Evolutionary conservation across 106 monocot species (phyloP).

Genomic region (Triglochin maritima): DNA sequence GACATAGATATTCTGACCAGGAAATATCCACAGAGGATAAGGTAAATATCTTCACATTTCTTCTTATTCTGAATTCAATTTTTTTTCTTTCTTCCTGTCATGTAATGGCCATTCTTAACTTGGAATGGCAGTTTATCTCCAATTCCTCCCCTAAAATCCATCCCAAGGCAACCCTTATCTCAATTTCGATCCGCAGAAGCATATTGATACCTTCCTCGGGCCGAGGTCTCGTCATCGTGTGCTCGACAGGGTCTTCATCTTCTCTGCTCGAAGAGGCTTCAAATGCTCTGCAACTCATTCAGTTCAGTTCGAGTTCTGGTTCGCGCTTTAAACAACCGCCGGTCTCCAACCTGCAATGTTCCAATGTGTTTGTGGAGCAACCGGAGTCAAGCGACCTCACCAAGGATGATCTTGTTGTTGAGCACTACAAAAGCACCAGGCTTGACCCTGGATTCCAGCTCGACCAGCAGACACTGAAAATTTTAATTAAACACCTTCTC

Average conservation of each 20-base stretch:
- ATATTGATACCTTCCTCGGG: slow-evolving; percentile 12
- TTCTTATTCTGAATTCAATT: background rate
- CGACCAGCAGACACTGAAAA: slow-evolving; percentile 17
- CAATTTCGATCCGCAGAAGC: slow-evolving; percentile 16
- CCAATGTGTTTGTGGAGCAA: slow-evolving; percentile 26
- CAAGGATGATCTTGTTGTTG: slow-evolving; percentile 13
- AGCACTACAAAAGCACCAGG: slow-evolving; percentile 42
- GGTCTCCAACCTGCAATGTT: slow-evolving; percentile 21
- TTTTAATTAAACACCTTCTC: slow-evolving; percentile 20
- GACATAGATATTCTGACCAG: background rate
- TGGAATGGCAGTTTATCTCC: slow-evolving; percentile 25
- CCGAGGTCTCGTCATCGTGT: slow-evolving; percentile 13
- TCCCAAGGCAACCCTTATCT: slow-evolving; percentile 9
- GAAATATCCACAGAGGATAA: slow-evolving; percentile 10
- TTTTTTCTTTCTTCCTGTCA: background rate
- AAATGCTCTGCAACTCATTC: slow-evolving; percentile 13
- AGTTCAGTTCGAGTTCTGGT: background rate
- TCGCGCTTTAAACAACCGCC: background rate
- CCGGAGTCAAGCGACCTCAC: slow-evolving; percentile 20
- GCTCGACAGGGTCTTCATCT: slow-evolving; percentile 25
- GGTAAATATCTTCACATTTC: slow-evolving; percentile 14
- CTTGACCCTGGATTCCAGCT: slow-evolving; percentile 27
- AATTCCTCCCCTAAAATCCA: slow-evolving; percentile 12
- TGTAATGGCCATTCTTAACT: slow-evolving; percentile 43
- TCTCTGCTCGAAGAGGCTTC: slow-evolving; percentile 29